Conservation (phyloP, 2,329 filamentous ascomycete species). For the Fusarium sp. region DNA sequence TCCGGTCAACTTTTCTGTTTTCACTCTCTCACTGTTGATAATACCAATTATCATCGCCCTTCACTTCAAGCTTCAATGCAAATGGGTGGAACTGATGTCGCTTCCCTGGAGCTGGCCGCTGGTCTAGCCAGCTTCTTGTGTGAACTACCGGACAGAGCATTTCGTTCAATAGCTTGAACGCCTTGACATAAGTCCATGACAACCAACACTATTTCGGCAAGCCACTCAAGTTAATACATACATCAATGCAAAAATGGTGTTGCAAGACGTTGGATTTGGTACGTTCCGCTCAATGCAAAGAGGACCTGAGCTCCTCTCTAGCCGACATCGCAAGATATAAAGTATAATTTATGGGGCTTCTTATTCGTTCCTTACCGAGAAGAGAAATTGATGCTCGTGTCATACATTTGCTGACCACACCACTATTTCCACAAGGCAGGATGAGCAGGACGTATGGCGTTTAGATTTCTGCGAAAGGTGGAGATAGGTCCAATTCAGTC, state of each 20-base stretch:
- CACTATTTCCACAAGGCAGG: background rate
- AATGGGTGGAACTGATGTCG: too few species aligned
- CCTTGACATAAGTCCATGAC: background rate
- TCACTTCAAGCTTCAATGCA: too few species aligned
- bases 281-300: rapidly evolving
- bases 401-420: background rate
- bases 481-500: background rate
- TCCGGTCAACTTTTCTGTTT: rapidly evolving
- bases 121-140: too few species aligned
- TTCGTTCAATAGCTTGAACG: background rate
- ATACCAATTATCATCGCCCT: background rate
- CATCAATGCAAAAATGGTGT: background rate
- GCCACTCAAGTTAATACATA: rapidly evolving
- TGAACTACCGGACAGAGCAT: too few species aligned
- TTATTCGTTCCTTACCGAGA: too few species aligned
- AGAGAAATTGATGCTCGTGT: background rate
- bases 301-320: too few species aligned
- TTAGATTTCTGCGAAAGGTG: background rate
- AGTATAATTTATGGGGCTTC: background rate
- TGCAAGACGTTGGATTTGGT: background rate
- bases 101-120: too few species aligned
- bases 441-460: background rate
- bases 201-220: rapidly evolving
- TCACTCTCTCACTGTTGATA: background rate
- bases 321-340: background rate